These are phyloP conservation scores for Melampsora occidentalis DNA, from an alignment of 1,284 basidiomycete genomes.

Conservation along the genomic window DNA sequence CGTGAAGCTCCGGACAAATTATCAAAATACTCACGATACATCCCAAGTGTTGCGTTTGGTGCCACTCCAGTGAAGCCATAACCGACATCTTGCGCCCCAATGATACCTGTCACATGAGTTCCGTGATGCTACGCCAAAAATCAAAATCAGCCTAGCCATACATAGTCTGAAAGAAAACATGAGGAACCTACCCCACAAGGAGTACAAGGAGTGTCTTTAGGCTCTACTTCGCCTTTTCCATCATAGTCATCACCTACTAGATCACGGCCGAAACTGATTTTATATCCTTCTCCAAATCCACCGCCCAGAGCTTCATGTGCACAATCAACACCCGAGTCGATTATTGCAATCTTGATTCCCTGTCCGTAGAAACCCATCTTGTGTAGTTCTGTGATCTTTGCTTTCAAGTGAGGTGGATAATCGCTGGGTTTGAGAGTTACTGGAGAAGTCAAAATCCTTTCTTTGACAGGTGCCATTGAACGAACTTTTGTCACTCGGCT, in stretches of 20 bases:
- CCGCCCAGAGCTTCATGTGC: constrained; percentile 65
- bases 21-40: constrained; percentile 4
- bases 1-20: no score
- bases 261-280: constrained; percentile 63
- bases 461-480: not conserved
- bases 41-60: constrained; percentile 7
- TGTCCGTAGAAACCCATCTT: constrained; percentile 59
- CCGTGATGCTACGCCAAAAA: constrained; percentile 6
- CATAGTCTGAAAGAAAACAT: not conserved
- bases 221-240: not conserved
- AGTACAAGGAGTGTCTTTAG: constrained; percentile 23
- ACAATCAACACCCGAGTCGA: constrained; percentile 60
- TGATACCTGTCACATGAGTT: constrained; percentile 15
- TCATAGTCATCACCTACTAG: constrained; percentile 53
- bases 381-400: constrained; percentile 61
- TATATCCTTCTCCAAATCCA: constrained; percentile 64
- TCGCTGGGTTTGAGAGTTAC: constrained; percentile 1
- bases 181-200: constrained; percentile 28
- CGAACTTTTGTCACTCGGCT: not conserved
- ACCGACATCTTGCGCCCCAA: constrained; percentile 18
- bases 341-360: constrained; percentile 61
- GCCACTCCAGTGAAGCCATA: constrained; percentile 21
- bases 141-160: not conserved
- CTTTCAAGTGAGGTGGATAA: constrained; percentile 57
- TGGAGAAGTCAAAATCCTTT: not conserved